Evolutionary conservation across 2,329 filamentous ascomycete species (phyloP).

Genomic region (Xylariomycetidae sp.): DNA sequence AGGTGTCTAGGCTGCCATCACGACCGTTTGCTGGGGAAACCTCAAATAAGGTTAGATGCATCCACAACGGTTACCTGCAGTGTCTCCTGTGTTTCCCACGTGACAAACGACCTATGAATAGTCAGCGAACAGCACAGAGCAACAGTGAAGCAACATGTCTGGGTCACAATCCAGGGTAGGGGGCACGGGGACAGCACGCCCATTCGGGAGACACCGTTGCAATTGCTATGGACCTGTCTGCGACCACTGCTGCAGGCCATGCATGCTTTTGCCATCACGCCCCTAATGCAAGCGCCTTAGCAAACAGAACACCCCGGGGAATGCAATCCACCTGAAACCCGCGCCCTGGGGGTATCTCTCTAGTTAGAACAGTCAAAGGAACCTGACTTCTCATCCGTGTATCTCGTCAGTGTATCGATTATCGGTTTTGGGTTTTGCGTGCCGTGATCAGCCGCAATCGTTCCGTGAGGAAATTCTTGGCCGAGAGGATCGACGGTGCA

Average conservation of each 20-base stretch:
- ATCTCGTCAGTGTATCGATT: too few relatives aligned
- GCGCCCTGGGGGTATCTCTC: too few relatives aligned
- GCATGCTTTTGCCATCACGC: background rate
- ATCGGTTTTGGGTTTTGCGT: too few relatives aligned
- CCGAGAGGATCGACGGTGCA: slow-evolving; percentile 1
- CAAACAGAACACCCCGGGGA: too few relatives aligned
- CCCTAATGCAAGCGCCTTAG: too few relatives aligned
- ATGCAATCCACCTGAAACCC: too few relatives aligned
- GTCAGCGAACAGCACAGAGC: slow-evolving; percentile 12
- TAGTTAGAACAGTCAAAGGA: too few relatives aligned
- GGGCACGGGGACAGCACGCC: too few relatives aligned
- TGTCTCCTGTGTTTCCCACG: slow-evolving; percentile 32
- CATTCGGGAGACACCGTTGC: too few relatives aligned
- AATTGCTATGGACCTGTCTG: slow-evolving; percentile 1
- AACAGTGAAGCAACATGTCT: slow-evolving; percentile 10
- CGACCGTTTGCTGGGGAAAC: slow-evolving; percentile 27
- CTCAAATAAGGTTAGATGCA: slow-evolving; percentile 32
- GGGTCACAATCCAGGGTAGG: background rate
- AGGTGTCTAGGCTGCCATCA: slow-evolving; percentile 18
- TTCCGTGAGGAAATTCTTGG: slow-evolving; percentile 6
- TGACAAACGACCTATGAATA: slow-evolving; percentile 28
- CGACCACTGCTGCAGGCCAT: too few relatives aligned
- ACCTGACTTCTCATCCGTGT: too few relatives aligned
- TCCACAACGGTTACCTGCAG: slow-evolving; percentile 31
- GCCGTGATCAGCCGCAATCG: slow-evolving; percentile 11